Evolutionary conservation across 352 stramenopile species (phyloP).

Genomic region (Pythium dissotocum): DNA sequence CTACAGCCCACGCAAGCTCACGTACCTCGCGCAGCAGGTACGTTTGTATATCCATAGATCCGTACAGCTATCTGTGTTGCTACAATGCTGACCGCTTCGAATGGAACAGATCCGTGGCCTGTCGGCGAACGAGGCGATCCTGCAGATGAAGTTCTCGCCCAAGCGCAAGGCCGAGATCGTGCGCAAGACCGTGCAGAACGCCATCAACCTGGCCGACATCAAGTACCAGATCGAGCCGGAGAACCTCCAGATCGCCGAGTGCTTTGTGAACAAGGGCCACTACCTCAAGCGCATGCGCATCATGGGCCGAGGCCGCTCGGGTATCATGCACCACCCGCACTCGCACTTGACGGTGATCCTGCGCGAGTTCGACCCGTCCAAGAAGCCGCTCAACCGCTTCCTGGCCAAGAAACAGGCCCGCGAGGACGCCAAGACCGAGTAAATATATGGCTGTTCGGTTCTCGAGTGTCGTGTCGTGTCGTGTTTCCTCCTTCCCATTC

Average conservation of each 20-base stretch:
- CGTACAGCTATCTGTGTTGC: no score
- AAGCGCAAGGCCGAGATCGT: constrained; percentile 86
- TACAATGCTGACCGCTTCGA: neutral
- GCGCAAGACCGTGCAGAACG: constrained; percentile 86
- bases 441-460: neutral
- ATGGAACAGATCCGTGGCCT: constrained; percentile 61
- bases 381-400: constrained; percentile 76
- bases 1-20: constrained; percentile 78
- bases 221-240: constrained; percentile 87
- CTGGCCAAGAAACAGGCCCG: constrained; percentile 73
- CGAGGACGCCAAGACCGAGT: constrained; percentile 24
- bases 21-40: constrained; percentile 78
- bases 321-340: constrained; percentile 84
- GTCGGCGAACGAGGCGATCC: constrained; percentile 67
- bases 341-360: constrained; percentile 81
- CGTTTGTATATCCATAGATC: neutral
- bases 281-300: constrained; percentile 85
- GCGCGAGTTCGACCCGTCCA: constrained; percentile 74
- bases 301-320: constrained; percentile 82
- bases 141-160: constrained; percentile 88
- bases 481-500: no score
- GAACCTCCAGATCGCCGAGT: constrained; percentile 82
- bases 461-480: neutral
- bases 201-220: constrained; percentile 87
- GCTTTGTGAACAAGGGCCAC: constrained; percentile 84